These are phyloP conservation scores for Ophiostoma sp. DNA, from an alignment of 2,329 filamentous ascomycete species.

Conservation along the genomic window DNA sequence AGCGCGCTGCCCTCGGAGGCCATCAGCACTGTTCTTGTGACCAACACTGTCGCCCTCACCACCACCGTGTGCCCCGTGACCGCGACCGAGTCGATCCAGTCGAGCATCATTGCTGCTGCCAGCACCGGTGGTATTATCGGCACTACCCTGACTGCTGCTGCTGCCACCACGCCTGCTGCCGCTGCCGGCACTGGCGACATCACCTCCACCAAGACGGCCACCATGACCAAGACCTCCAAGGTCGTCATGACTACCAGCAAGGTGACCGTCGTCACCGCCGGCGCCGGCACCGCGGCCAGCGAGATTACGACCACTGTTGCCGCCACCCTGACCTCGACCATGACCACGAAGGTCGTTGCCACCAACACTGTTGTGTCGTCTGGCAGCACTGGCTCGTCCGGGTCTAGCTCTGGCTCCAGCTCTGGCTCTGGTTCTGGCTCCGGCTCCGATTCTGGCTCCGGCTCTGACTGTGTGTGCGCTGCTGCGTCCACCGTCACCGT, in stretches of 20 bases:
- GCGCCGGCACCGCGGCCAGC: slow-evolving; percentile 20
- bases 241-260: slow-evolving; percentile 26
- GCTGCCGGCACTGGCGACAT: slow-evolving; percentile 32
- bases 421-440: background rate
- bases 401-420: background rate
- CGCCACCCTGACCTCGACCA: slow-evolving; percentile 28
- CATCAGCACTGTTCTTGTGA: slow-evolving; percentile 35
- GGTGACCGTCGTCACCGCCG: slow-evolving; percentile 12
- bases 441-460: background rate
- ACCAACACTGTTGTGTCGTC: slow-evolving; percentile 22
- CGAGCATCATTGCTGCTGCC: slow-evolving; percentile 31
- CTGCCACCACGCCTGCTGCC: slow-evolving; percentile 29
- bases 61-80: slow-evolving; percentile 41
- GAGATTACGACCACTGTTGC: slow-evolving; percentile 28
- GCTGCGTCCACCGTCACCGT: slow-evolving; percentile 19
- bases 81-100: slow-evolving; percentile 36
- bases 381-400: slow-evolving; percentile 6
- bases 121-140: slow-evolving; percentile 28
- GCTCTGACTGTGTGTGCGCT: slow-evolving; percentile 15
- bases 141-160: slow-evolving; percentile 28
- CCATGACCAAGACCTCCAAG: slow-evolving; percentile 18
- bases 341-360: slow-evolving; percentile 25
- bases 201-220: slow-evolving; percentile 25
- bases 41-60: slow-evolving; percentile 36
- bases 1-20: slow-evolving; percentile 31